phyloP scores from a whole-genome alignment of 768 basidiomycete genomes.

The Lactifluus subvellereus region DNA sequence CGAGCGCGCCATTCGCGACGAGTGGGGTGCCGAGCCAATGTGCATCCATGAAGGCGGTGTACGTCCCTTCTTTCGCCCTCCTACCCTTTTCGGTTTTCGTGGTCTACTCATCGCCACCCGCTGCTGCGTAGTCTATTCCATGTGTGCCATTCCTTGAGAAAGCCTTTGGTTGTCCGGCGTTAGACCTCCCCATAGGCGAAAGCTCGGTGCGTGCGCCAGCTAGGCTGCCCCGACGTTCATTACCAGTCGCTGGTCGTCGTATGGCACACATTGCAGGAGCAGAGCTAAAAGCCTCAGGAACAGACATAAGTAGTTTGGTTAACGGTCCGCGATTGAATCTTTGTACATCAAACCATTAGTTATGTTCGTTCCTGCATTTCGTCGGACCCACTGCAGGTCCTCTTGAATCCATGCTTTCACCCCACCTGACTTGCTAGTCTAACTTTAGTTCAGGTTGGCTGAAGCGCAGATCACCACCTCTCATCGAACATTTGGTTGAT shows the following conservation, averaged over 20 bases:
- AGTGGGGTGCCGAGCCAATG: slow-evolving; percentile 83
- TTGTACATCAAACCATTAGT: slow-evolving; percentile 23
- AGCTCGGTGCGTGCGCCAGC: slow-evolving; percentile 53
- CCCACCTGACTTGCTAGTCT: neutral
- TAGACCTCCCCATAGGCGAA: slow-evolving; percentile 94
- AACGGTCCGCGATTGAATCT: slow-evolving; percentile 10
- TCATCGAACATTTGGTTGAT: too few relatives aligned
- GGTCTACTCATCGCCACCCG: neutral
- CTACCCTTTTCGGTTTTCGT: neutral
- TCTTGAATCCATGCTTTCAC: too few relatives aligned
- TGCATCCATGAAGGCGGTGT: slow-evolving; percentile 93
- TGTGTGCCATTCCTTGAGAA: slow-evolving; percentile 92
- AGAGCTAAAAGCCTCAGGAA: neutral
- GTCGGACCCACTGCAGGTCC: neutral
- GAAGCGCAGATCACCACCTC: neutral
- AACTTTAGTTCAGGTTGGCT: neutral
- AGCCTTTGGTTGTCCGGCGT: slow-evolving; percentile 78
- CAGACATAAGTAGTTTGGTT: neutral
- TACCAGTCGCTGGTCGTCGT: slow-evolving; percentile 1
- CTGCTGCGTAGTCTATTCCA: slow-evolving; percentile 71
- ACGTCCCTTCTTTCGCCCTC: slow-evolving; percentile 27
- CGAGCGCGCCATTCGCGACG: slow-evolving; percentile 73
- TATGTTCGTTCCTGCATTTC: too few relatives aligned
- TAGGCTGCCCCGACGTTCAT: neutral
- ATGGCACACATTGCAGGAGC: slow-evolving; percentile 26